A percentile compares a stretch with the other conserved stretches of the same genome.
Evolutionary conservation across 140 eudicot species (phyloP).

Genomic region (Senecio squalidus): DNA sequence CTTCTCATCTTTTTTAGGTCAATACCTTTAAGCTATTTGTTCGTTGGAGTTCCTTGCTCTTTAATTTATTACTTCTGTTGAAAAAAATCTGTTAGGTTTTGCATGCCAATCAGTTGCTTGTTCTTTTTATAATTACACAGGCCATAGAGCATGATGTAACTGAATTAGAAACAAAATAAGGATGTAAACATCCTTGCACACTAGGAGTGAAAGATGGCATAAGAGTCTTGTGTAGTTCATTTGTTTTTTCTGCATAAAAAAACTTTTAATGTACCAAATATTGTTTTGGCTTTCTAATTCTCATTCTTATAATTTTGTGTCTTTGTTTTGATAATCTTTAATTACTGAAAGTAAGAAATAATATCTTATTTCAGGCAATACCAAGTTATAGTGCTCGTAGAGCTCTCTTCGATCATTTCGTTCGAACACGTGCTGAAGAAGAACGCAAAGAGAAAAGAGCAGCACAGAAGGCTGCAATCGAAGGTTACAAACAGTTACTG

Average conservation of each 20-base stretch:
- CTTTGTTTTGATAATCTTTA: neutral
- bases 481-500: slow-evolving; percentile 82
- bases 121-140: too few relatives aligned
- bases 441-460: slow-evolving; percentile 98
- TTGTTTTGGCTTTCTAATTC: neutral
- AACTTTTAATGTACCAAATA: too few relatives aligned
- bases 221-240: too few relatives aligned
- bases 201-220: neutral
- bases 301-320: neutral
- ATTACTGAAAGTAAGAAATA: neutral
- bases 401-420: slow-evolving; percentile 91
- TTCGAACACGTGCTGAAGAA: slow-evolving; percentile 95
- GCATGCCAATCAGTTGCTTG: neutral
- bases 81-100: too few relatives aligned
- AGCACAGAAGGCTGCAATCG: slow-evolving; percentile 90
- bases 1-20: slow-evolving; percentile 9
- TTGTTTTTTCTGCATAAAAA: too few relatives aligned
- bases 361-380: slow-evolving; percentile 44
- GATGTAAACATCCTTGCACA: neutral
- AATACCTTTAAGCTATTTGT: slow-evolving; percentile 6
- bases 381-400: slow-evolving; percentile 84
- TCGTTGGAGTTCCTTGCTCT: neutral
- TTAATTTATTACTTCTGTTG: too few relatives aligned
- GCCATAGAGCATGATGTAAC: neutral
- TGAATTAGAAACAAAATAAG: slow-evolving; percentile 2